Evolutionary conservation across 257 asterid genomes (phyloP), one percentile per base, ranked within the genome.

Genomic region (Solanum appendiculatum): DNA sequence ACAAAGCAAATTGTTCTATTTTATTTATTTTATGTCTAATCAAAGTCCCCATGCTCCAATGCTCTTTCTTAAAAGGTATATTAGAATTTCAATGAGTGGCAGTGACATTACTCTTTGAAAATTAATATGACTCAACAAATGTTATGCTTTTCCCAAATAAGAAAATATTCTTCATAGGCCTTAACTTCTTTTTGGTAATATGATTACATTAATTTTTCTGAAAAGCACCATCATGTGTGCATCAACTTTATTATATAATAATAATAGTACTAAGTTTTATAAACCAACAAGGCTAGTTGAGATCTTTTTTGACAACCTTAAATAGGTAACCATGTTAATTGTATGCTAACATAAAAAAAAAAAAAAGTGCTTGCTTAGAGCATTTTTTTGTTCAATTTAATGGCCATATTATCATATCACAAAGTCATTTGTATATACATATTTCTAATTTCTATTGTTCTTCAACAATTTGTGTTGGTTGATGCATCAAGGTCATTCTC

Each of bases 261-360:
- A 58, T 66, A 66, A 14, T 29, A 77, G 3, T 40, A n/a, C 23
- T n/a, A 78, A 25, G 3, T 14, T 25, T 44, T 14, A 33, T 27
- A 44, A 15, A 8, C 9, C 10, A 80, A 27, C 40, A 33, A 46
- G 66, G 84, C 18, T 66, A 46, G 31, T 11, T 78, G 40, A 37
- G 10, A 27, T 25, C 84, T 46, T 80, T 70, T 8, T 18, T 85
- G n/a, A 16, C 85, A 85, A 42, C 77, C 88, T 87, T 91, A 92
- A 87, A 89, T 91, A 88, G 75, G 75, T 85, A 84, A 16, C 46
- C 87, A 81, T 70, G 27, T 10, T 44, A 54, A 25, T 27, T 74
- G 48, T 82, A 36, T 84, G 60, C 37, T 63, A 1, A 80, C 87
- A 87, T 90, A 20, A 23, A 31, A 29, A 31, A 56, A 70, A 25